Evolutionary conservation across 1,139 yeast genomes (phyloP).

Genomic region (Candida mesenterica): DNA sequence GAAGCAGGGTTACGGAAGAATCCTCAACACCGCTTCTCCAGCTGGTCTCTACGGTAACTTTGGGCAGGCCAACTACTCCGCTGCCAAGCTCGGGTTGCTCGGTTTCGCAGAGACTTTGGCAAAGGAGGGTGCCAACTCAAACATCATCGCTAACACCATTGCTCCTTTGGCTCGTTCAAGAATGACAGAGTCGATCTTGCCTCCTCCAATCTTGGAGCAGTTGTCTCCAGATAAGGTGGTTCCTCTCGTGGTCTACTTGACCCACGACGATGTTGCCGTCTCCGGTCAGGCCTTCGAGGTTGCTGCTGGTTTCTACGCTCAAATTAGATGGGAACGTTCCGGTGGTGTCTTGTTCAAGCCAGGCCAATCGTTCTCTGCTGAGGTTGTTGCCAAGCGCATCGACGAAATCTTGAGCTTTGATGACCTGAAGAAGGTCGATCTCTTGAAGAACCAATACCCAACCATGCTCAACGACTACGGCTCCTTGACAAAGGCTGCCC

Average conservation of each 20-base stretch:
- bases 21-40: conserved; percentile 91
- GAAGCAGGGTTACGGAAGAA: conserved; percentile 82
- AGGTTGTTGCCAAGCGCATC: conserved; percentile 73
- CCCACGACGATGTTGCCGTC: conserved; percentile 60
- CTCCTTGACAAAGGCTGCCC: conserved; percentile 53
- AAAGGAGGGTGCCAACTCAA: conserved; percentile 85
- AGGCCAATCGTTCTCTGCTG: conserved; percentile 76
- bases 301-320: conserved; percentile 92
- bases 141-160: conserved; percentile 80
- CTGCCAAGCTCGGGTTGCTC: conserved; percentile 86
- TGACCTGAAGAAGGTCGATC: conserved; percentile 50
- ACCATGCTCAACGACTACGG: conserved; percentile 57
- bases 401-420: conserved; percentile 62
- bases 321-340: conserved; percentile 93
- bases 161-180: conserved; percentile 95
- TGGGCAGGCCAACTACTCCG: conserved; percentile 95
- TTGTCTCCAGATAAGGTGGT: conserved; percentile 87
- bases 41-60: conserved; percentile 97
- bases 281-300: conserved; percentile 84
- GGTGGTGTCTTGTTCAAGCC: conserved; percentile 85
- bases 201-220: conserved; percentile 77
- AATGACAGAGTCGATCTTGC: conserved; percentile 91
- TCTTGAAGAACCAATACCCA: conserved; percentile 65
- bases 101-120: conserved; percentile 95
- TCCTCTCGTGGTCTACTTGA: conserved; percentile 79